Evolutionary conservation across 176 grass and related monocot genomes (phyloP), one percentile per base, ranked within the genome.

Genomic region (Melocanna baccifera): DNA sequence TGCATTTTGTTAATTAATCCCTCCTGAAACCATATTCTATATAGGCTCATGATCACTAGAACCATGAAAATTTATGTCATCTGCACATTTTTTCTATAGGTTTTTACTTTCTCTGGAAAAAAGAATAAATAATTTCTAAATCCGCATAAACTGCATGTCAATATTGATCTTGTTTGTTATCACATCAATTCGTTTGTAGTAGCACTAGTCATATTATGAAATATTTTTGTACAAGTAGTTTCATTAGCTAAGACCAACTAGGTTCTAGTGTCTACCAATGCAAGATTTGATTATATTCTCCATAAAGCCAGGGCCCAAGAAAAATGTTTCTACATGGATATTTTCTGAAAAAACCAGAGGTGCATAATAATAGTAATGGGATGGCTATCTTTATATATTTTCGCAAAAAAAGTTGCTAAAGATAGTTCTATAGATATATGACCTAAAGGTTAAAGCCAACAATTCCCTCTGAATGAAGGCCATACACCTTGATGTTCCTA

Each of bases 251-350:
- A 79, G 74, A 25, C 12, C 19, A 67, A 50, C 47, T 73, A 51
- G 55, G 28, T 67, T 68, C 7, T 78, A 90, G 57, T 73, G 73
- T 11, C 26, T 30, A 71, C 10, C 11, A 46, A 28, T 43, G 25
- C 28, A 79, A 25, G 20, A 69, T 74, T 79, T 80, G 75, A 79
- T 87, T 83, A 83, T 83, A 83, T 87, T 87, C 58, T 74, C 41
- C n/a, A 62, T 57, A 90, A 90, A 86, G 59, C 59, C 68, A 89
- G 41, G 58, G 51, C 18, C 20, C 18, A 74, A 78, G 45, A 78
- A 78, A 59, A 75, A 72, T 13, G 14, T 15, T 56, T 63, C 20
- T 78, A 34, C 50, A 57, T 75, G 6, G 13, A 51, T 42, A 64
- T 28, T 45, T 84, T 73, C 12, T 70, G 22, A 6, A 30, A 36